phyloP scores from a whole-genome alignment of 441 rosid species.

The Kokia cookei region DNA sequence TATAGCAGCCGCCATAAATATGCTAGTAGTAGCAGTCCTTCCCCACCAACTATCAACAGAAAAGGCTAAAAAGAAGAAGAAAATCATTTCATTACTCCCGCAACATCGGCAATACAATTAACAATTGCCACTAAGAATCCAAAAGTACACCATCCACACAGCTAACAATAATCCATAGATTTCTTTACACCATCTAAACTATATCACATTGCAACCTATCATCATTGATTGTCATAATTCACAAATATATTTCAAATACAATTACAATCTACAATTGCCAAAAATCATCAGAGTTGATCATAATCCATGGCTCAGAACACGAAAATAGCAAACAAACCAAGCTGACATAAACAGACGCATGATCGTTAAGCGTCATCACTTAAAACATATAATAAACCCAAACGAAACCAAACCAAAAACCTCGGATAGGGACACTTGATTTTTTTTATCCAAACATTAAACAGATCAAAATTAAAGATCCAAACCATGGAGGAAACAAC shows the following conservation, averaged over 20 bases:
- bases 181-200: background rate
- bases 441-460: background rate
- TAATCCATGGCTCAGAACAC: background rate
- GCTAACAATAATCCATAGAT: background rate
- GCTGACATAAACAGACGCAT: background rate
- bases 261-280: background rate
- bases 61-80: constrained; percentile 48
- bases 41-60: constrained; percentile 87
- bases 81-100: background rate
- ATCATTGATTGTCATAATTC: background rate
- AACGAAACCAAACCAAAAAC: background rate
- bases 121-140: background rate
- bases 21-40: constrained; percentile 76
- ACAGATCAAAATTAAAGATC: background rate
- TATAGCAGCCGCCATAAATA: constrained; percentile 84
- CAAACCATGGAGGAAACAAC: background rate
- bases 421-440: background rate
- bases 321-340: background rate
- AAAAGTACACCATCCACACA: background rate
- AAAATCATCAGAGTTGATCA: background rate
- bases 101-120: background rate
- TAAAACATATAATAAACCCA: background rate
- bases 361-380: background rate
- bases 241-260: background rate
- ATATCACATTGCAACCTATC: background rate